Conservation (phyloP, 345 rosid genomes). For the Corymbia maculata region DNA sequence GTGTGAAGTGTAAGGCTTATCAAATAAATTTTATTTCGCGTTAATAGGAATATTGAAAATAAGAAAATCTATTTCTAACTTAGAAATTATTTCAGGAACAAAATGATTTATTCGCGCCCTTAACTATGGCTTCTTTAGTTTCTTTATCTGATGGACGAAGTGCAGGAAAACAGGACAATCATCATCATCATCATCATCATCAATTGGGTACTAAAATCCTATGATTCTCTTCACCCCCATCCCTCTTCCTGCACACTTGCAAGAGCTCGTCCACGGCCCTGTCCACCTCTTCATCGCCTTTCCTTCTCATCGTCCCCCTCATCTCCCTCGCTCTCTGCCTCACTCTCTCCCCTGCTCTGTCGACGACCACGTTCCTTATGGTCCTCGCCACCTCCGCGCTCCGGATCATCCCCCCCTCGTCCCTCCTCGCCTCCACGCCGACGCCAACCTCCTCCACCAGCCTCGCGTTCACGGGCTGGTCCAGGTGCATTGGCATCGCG, state of each 20-base stretch:
- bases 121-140: too few species aligned
- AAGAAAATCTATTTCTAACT: too few species aligned
- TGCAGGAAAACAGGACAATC: too few species aligned
- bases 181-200: background rate
- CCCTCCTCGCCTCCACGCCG: slow-evolving; percentile 13
- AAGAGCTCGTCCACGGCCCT: slow-evolving; percentile 3
- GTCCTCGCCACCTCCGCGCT: slow-evolving; percentile 13
- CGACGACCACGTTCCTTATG: slow-evolving; percentile 12
- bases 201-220: background rate
- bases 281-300: slow-evolving; percentile 12
- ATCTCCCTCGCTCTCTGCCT: slow-evolving; percentile 14
- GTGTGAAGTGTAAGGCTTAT: too few species aligned
- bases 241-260: background rate
- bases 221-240: background rate
- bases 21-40: too few species aligned
- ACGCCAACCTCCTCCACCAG: slow-evolving; percentile 13
- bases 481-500: slow-evolving; percentile 24
- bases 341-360: slow-evolving; percentile 7
- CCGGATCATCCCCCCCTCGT: background rate
- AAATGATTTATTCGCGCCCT: too few species aligned
- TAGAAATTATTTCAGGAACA: too few species aligned
- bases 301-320: background rate
- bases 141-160: too few species aligned
- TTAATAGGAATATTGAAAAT: too few species aligned
- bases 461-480: slow-evolving; percentile 20